A percentile compares a stretch with the other conserved stretches of the same genome.
Evolutionary conservation across 2,329 filamentous ascomycete genomes (phyloP).

Genomic region (Parascedosporium putredinis): DNA sequence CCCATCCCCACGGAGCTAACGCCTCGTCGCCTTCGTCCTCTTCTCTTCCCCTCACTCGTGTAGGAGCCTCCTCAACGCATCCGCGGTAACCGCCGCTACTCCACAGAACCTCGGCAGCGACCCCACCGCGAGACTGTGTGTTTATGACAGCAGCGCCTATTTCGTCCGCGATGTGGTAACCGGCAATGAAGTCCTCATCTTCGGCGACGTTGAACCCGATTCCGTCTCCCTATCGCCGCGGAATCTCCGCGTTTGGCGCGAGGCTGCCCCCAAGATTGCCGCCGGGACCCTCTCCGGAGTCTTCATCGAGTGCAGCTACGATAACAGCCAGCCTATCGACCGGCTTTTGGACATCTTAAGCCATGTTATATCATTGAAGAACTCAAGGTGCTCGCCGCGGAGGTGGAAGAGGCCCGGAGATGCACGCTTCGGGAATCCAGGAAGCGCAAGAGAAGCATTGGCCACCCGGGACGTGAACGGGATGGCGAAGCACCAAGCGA

Average conservation of each 20-base stretch:
- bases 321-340: conserved; percentile 66
- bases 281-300: conserved; percentile 64
- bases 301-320: conserved; percentile 94
- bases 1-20: conserved; percentile 3
- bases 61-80: conserved; percentile 8
- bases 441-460: conserved; percentile 53
- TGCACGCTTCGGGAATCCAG: conserved; percentile 30
- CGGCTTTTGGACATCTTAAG: conserved; percentile 83
- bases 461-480: not conserved
- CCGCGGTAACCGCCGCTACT: not conserved
- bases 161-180: conserved; percentile 72
- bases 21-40: not conserved
- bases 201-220: conserved; percentile 93
- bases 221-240: conserved; percentile 70
- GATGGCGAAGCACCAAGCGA: conserved; percentile 13
- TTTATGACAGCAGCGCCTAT: conserved; percentile 83
- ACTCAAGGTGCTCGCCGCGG: conserved; percentile 57
- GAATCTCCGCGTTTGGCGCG: conserved; percentile 74
- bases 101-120: conserved; percentile 12
- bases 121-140: conserved; percentile 46
- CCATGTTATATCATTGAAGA: conserved; percentile 76
- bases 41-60: not conserved
- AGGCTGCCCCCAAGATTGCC: conserved; percentile 77
- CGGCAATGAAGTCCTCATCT: conserved; percentile 74
- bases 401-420: conserved; percentile 48